Evolutionary conservation across 768 basidiomycete species (phyloP), one percentile per base, ranked within the genome.

Genomic region (Austroboletus festivus): DNA sequence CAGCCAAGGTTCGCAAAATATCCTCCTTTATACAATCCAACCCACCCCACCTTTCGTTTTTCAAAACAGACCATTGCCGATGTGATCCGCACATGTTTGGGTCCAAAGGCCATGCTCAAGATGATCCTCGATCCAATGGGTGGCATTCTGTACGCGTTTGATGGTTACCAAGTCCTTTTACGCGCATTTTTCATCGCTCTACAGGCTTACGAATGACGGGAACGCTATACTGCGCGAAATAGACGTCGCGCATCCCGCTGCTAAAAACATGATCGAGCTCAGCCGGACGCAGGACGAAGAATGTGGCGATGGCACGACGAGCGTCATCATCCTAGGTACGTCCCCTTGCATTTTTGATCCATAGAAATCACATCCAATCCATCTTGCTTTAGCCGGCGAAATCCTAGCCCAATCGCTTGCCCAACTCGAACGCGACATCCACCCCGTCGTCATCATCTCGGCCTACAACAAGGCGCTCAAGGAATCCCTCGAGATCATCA

Each of bases 111-210:
- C 35, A 98, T 98, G 96, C 74, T 98, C 44, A 99, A 98, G 78
- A 98, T 99, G 96, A 96, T 98, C 58, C 72, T 97, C 38, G 95
- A 98, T 73, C 94, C 94, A 1, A 98, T 99, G 96, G 96, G 96
- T 44, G 96, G 96, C 46, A 98, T 99, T 59, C 63, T 97, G 95
- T 95, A 49, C 46, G 83, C 75, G 26, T 41, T 33, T 35, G 45
- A 1, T 35, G 24, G 37, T 21, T 15, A 1, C 2, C n/a, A 20
- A 10, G 13, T 20, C 21, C 1, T 19, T n/a, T 39, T 35, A 41
- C 6, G 20, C 34, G 22, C 26, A 24, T 43, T n/a, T 26, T 21
- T 56, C 15, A 46, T 5, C 28, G 12, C 31, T 34, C 16, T 22
- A 5, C 56, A 96, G 94, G 53, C 73, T 97, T 18, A 98, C 96